Conservation (phyloP, 352 stramenopile genomes). For the Pythium folliculosum region DNA sequence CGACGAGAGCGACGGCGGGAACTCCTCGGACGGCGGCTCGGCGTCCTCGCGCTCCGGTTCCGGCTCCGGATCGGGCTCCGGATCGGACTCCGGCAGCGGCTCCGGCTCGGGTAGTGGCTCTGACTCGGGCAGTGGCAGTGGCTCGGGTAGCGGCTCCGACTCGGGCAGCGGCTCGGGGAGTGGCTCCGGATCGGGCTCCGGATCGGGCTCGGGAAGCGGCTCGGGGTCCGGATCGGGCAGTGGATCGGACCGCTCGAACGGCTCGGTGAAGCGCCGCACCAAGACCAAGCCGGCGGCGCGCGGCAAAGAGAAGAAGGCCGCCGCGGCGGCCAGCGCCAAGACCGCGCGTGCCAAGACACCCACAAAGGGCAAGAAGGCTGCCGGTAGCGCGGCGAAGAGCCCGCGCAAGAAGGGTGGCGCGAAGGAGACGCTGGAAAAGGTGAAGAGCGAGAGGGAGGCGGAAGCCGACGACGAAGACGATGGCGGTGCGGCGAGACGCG, state of each 20-base stretch:
- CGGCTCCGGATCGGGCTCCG: constrained; percentile 29
- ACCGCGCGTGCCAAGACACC: constrained; percentile 39
- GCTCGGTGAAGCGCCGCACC: constrained; percentile 31
- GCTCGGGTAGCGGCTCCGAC: constrained; percentile 38
- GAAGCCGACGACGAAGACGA: constrained; percentile 69
- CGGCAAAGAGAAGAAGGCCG: constrained; percentile 30
- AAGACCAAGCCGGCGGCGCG: constrained; percentile 26
- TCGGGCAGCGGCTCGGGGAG: constrained; percentile 30
- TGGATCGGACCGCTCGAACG: constrained; percentile 42
- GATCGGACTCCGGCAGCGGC: constrained; percentile 28
- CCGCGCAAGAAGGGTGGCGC: constrained; percentile 31
- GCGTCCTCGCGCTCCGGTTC: constrained; percentile 55
- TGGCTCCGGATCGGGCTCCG: constrained; percentile 23
- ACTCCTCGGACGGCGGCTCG: constrained; percentile 59
- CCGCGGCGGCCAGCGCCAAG: constrained; percentile 41
- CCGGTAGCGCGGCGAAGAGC: constrained; percentile 23
- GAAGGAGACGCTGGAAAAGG: constrained; percentile 41
- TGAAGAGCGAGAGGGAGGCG: constrained; percentile 45
- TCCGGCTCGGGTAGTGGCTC: constrained; percentile 33
- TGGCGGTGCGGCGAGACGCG: constrained; percentile 16
- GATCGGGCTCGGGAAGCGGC: constrained; percentile 22
- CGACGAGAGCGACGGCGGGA: constrained; percentile 63
- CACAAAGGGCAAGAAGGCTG: constrained; percentile 28
- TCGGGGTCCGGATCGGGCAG: constrained; percentile 27
- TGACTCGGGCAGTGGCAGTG: constrained; percentile 28